phyloP scores from a whole-genome alignment of 1,284 basidiomycete genomes.

The Cryptococcus sp. region DNA sequence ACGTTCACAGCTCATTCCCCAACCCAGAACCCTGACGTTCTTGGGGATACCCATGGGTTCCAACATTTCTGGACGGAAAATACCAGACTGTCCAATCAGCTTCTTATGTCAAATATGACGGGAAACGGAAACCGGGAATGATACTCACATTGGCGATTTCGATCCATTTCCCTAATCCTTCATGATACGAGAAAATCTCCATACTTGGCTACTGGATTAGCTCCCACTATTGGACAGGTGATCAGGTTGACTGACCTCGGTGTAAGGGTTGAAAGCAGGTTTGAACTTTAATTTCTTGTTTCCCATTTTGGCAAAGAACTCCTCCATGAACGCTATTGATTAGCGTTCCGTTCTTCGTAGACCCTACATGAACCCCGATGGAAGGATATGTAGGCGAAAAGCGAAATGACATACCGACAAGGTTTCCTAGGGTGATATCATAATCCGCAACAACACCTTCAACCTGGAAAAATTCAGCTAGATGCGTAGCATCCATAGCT shows the following conservation, averaged over 20 bases:
- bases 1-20: slow-evolving; percentile 91
- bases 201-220: slow-evolving; percentile 70
- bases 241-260: slow-evolving; percentile 60
- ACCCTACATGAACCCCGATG: slow-evolving; percentile 6
- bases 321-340: slow-evolving; percentile 82
- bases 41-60: slow-evolving; percentile 98
- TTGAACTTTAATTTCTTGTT: slow-evolving; percentile 92
- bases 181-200: slow-evolving; percentile 98
- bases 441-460: slow-evolving; percentile 98
- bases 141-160: slow-evolving; percentile 63
- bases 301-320: slow-evolving; percentile 98
- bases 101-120: not conserved
- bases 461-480: slow-evolving; percentile 99
- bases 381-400: not conserved
- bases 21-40: slow-evolving; percentile 93
- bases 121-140: too few species aligned
- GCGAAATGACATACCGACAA: slow-evolving; percentile 65
- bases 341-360: not conserved
- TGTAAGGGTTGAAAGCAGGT: slow-evolving; percentile 74
- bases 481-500: slow-evolving; percentile 97
- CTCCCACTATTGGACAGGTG: not conserved
- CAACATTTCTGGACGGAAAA: slow-evolving; percentile 99
- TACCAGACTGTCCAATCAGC: slow-evolving; percentile 67
- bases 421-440: slow-evolving; percentile 88
- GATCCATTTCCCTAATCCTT: slow-evolving; percentile 91